Conservation (phyloP, 106 monocot genomes). For the Gastrodia elata region DNA sequence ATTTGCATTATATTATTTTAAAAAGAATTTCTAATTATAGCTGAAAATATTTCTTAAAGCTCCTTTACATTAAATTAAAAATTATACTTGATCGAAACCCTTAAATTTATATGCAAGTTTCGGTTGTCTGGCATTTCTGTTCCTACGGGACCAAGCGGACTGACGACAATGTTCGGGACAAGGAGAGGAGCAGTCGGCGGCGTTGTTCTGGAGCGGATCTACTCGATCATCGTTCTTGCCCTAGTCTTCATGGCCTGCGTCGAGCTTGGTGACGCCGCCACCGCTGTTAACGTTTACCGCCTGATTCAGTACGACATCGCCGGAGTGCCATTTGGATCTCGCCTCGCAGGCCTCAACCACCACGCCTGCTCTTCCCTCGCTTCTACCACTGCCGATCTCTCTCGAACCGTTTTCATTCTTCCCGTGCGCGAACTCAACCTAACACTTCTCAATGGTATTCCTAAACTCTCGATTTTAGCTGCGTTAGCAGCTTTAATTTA, state of each 20-base stretch:
- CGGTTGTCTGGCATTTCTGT: too few species aligned
- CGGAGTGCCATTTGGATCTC: slow-evolving; percentile 78
- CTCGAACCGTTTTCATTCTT: slow-evolving; percentile 59
- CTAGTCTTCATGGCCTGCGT: slow-evolving; percentile 82
- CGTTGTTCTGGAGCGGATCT: slow-evolving; percentile 45
- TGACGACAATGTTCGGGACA: neutral
- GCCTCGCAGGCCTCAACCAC: slow-evolving; percentile 68
- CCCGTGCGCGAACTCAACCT: slow-evolving; percentile 71
- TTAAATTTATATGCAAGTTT: too few species aligned
- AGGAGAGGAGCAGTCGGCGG: slow-evolving; percentile 13
- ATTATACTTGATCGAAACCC: too few species aligned
- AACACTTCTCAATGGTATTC: slow-evolving; percentile 57
- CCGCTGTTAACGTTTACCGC: slow-evolving; percentile 92
- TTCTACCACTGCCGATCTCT: slow-evolving; percentile 59
- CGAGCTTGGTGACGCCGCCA: slow-evolving; percentile 91
- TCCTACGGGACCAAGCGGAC: neutral
- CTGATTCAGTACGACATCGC: slow-evolving; percentile 93
- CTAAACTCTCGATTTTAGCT: neutral
- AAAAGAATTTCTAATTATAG: too few species aligned
- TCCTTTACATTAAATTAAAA: too few species aligned
- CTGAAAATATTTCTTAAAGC: too few species aligned
- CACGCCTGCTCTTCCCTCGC: slow-evolving; percentile 61
- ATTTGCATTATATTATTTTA: too few species aligned
- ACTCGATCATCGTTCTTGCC: slow-evolving; percentile 42
- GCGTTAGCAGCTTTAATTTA: neutral